Conservation (phyloP, 768 basidiomycete species). For the Tylopilus vinaceipallidus region DNA sequence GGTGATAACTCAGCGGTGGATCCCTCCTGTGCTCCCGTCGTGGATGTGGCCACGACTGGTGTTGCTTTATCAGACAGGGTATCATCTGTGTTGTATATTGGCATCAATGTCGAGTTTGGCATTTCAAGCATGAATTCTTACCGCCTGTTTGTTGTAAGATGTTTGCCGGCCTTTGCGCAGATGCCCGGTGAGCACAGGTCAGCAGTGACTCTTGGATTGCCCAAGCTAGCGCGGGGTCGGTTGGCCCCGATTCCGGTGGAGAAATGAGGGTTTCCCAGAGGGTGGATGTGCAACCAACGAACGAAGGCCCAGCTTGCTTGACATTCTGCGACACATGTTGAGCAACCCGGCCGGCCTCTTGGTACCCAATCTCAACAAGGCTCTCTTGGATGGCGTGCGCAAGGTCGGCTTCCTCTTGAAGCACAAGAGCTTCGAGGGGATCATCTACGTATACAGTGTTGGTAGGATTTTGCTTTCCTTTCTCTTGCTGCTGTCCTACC, state of each 20-base stretch:
- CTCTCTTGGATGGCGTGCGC: slow-evolving; percentile 48
- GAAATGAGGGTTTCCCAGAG: slow-evolving; percentile 11
- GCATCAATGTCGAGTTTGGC: slow-evolving; percentile 1
- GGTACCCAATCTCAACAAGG: slow-evolving; percentile 27
- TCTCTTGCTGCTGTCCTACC: not conserved
- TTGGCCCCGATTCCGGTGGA: not conserved
- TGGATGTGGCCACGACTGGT: not conserved
- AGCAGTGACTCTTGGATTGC: slow-evolving; percentile 30
- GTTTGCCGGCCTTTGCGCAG: not conserved
- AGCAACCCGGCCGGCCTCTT: slow-evolving; percentile 4
- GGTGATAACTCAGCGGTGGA: slow-evolving; percentile 19
- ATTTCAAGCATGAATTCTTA: slow-evolving; percentile 2
- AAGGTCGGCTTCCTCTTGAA: slow-evolving; percentile 42
- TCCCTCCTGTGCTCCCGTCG: not conserved
- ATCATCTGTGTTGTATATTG: slow-evolving; percentile 4
- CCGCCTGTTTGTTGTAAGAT: slow-evolving; percentile 1
- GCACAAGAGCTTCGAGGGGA: slow-evolving; percentile 14
- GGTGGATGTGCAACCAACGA: slow-evolving; percentile 1
- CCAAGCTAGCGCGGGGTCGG: slow-evolving; percentile 28
- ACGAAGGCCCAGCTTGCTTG: slow-evolving; percentile 5
- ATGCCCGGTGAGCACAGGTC: slow-evolving; percentile 9
- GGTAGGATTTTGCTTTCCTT: slow-evolving; percentile 2
- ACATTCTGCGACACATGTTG: slow-evolving; percentile 5
- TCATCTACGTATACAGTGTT: slow-evolving; percentile 8
- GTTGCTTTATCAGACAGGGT: not conserved